These are phyloP conservation scores for Apiotrichum siamense DNA, from an alignment of 1,284 basidiomycete species.

Conservation along the genomic window DNA sequence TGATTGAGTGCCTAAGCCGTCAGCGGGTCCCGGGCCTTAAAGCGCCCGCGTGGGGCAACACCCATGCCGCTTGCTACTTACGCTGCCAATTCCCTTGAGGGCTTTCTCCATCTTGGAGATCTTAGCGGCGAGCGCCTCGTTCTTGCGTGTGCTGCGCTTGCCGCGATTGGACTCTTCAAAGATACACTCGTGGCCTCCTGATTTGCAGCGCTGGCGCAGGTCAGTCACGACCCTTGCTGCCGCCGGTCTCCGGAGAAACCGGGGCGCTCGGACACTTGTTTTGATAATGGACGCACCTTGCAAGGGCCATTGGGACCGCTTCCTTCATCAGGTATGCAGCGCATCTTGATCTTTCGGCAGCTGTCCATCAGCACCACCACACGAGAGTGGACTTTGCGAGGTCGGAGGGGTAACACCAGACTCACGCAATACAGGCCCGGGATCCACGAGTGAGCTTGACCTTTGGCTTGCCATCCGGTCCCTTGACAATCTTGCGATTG, in stretches of 20 bases:
- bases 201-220: constrained; percentile 48
- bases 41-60: too few species aligned
- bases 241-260: background rate
- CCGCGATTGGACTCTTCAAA: constrained; percentile 94
- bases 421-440: constrained; percentile 41
- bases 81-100: constrained; percentile 55
- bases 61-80: constrained; percentile 18
- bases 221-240: background rate
- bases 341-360: constrained; percentile 96
- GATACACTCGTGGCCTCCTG: constrained; percentile 81
- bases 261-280: constrained; percentile 1
- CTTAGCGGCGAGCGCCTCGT: constrained; percentile 79
- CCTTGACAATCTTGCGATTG: constrained; percentile 26
- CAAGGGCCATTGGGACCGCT: constrained; percentile 72
- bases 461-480: constrained; percentile 51
- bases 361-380: constrained; percentile 11
- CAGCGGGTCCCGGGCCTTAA: background rate
- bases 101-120: constrained; percentile 88
- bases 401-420: background rate
- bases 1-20: constrained; percentile 56
- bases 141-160: constrained; percentile 78
- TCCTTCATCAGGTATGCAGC: constrained; percentile 78
- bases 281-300: constrained; percentile 57
- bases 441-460: constrained; percentile 80
- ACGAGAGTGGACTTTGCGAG: background rate